A percentile compares a stretch with the other conserved stretches of the same genome.
Evolutionary conservation across 23 red algal genomes (phyloP).

Genomic region (Gracilaria gracilis): DNA sequence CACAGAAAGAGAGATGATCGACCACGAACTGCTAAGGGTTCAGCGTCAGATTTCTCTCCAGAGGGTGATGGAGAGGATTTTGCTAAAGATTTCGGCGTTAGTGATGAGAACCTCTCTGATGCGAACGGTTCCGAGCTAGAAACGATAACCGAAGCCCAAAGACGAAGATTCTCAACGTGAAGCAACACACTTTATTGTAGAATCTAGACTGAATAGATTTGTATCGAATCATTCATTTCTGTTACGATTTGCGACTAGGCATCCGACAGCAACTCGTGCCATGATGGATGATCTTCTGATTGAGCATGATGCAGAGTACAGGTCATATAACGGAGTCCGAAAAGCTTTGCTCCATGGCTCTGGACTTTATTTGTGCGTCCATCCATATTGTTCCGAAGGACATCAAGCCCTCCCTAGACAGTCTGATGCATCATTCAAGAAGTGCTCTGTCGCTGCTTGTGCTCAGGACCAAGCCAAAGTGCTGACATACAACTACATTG

Average conservation of each 20-base stretch:
- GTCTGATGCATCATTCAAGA: neutral
- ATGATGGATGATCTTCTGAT: constrained; percentile 2
- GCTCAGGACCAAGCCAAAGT: neutral
- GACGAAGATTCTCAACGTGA: too few relatives aligned
- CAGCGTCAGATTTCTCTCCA: too few relatives aligned
- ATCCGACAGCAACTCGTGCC: neutral
- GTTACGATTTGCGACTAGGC: neutral
- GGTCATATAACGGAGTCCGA: neutral
- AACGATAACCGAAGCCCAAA: too few relatives aligned
- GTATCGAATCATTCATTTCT: neutral
- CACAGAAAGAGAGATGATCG: too few relatives aligned
- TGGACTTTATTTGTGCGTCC: neutral
- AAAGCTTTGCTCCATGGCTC: neutral
- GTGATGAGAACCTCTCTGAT: too few relatives aligned
- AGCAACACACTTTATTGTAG: neutral
- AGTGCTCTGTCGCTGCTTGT: neutral
- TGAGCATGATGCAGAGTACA: neutral
- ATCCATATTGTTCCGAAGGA: neutral
- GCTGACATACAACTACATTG: neutral
- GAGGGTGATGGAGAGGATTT: too few relatives aligned
- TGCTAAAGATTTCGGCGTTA: too few relatives aligned
- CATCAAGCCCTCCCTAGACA: neutral
- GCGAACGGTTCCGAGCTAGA: too few relatives aligned
- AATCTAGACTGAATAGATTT: neutral
- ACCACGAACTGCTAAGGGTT: too few relatives aligned